These are phyloP conservation scores for Cymbopogon flexuosus DNA, from an alignment of 202 grass and related monocot species.

Conservation along the genomic window DNA sequence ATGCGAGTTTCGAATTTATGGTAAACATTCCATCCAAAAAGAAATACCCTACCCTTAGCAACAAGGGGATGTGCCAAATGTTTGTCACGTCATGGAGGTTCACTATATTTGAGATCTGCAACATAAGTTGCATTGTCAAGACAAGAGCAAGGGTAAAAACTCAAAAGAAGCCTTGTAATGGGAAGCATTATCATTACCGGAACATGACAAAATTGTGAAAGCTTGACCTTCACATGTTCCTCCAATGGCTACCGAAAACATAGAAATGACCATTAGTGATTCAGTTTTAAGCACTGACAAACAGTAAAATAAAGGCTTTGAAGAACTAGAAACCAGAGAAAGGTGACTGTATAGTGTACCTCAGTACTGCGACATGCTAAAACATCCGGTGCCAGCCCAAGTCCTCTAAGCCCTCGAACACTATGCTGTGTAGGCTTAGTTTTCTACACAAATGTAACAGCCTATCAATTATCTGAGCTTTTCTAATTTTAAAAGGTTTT, in stretches of 20 bases:
- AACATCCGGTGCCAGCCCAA: slow-evolving; percentile 81
- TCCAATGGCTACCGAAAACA: slow-evolving; percentile 58
- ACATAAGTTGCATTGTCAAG: slow-evolving; percentile 29
- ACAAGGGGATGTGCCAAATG: slow-evolving; percentile 96
- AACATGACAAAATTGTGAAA: slow-evolving; percentile 93
- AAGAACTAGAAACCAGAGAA: slow-evolving; percentile 26
- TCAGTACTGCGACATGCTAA: slow-evolving; percentile 78
- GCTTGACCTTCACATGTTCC: slow-evolving; percentile 74
- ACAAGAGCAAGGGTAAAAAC: slow-evolving; percentile 24
- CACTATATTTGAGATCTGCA: slow-evolving; percentile 69
- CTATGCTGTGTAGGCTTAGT: slow-evolving; percentile 98
- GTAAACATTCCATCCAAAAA: slow-evolving; percentile 10
- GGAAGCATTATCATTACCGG: slow-evolving; percentile 50
- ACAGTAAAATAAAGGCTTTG: not conserved
- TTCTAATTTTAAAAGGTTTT: not conserved
- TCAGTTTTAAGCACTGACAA: slow-evolving; percentile 4
- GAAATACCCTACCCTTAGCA: slow-evolving; percentile 65
- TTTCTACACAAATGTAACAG: slow-evolving; percentile 54
- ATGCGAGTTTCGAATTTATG: slow-evolving; percentile 12
- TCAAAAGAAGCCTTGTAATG: slow-evolving; percentile 15
- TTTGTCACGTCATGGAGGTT: slow-evolving; percentile 86
- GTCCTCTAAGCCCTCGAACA: slow-evolving; percentile 78
- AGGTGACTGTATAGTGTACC: slow-evolving; percentile 46
- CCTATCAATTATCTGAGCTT: slow-evolving; percentile 18
- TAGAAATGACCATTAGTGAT: not conserved